Base-by-base conservation (phyloP, 2,329 filamentous ascomycete genomes). In the Nemania sp. region DNA sequence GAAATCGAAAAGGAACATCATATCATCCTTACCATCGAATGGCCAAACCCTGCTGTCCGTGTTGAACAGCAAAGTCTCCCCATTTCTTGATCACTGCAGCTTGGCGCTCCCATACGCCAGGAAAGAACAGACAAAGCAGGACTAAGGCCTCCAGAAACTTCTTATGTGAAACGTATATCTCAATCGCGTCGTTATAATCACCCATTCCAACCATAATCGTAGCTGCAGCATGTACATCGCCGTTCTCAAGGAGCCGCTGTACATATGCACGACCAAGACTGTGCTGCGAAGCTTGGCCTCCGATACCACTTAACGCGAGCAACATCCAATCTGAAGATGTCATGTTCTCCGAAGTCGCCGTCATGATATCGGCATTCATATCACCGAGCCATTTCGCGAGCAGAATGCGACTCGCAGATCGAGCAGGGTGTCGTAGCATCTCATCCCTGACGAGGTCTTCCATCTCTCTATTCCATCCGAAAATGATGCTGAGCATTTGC, bases 311-410 rank as follows among this genome's bases (percentile, higher is more conserved):
- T 59, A 99, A 82, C 11, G 96, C 95, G 41, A 99, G 83, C 66
- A 98, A 82, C 93, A 99, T 98, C 96, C 96, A 99, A 80, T 98
- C 96, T 0, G 93, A 93, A 2, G 92, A 93, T 10, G 93, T 95
- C 87, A 96, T 94, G n/a, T 93, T 91, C 72, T 95, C 90, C 0
- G 93, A 92, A 51, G 89, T 92, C 2, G 92, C 89, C 11, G 90
- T 87, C 87, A 97, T 92, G 47, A 93, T 87, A 74, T 97, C 93
- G 0, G 91, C 87, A 67, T 93, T 90, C 43, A 93, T 89, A 69
- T 97, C 92, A 15, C 94, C 94, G 0, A 99, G 87, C 96, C 96
- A 99, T 79, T 97, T 97, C 1, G 93, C 87, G 4, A 99, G 86
- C 45, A 98, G 86, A 59, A 98, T 92, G 13, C 92, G 89, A 70